Conservation (phyloP, 2,329 filamentous ascomycete species). For the Phoma sp. region DNA sequence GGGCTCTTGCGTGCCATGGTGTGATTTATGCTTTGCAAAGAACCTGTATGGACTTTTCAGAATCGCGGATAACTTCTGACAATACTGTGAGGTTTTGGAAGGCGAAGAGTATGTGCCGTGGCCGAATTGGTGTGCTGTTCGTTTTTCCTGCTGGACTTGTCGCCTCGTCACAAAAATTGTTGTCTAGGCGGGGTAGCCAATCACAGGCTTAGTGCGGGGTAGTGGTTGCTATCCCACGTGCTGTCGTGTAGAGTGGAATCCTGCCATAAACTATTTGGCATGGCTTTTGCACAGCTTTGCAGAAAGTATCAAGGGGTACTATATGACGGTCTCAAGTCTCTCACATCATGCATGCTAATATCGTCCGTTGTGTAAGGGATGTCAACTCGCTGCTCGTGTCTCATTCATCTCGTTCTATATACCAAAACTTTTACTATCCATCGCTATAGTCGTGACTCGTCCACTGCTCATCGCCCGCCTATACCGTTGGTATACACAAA, state of each 20-base stretch:
- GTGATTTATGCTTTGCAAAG: neutral
- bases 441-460: constrained; percentile 11
- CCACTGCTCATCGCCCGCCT: constrained; percentile 4
- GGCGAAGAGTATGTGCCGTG: neutral
- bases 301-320: too few relatives aligned
- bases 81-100: neutral
- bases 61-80: neutral
- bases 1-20: constrained; percentile 60
- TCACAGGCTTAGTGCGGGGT: neutral
- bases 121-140: neutral
- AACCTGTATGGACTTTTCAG: neutral
- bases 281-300: too few relatives aligned
- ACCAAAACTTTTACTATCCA: constrained; percentile 19
- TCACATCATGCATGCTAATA: neutral
- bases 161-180: constrained; percentile 5
- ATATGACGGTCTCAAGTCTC: neutral
- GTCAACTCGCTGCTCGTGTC: constrained; percentile 9
- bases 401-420: constrained; percentile 15
- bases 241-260: neutral
- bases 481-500: neutral
- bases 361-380: neutral
- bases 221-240: neutral
- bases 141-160: neutral
- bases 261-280: too few relatives aligned
- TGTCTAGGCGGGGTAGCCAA: neutral